A percentile compares a stretch with the other conserved stretches of the same genome.
phyloP scores from a whole-genome alignment of 2,329 filamentous ascomycete species.

The Fusarium oligoseptatum region DNA sequence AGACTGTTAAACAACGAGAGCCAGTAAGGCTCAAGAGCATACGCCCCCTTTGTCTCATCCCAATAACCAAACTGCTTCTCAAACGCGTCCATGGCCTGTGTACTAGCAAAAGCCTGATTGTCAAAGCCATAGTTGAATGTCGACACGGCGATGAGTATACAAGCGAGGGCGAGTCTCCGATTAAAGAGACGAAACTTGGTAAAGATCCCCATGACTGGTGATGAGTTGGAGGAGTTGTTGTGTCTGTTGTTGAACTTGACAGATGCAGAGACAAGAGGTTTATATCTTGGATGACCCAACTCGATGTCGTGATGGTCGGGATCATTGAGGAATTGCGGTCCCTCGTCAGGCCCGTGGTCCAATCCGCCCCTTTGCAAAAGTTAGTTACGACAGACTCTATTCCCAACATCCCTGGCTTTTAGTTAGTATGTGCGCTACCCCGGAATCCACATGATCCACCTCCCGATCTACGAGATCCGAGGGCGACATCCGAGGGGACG shows the following conservation, averaged over 20 bases:
- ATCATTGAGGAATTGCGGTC: constrained; percentile 26
- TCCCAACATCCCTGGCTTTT: background rate
- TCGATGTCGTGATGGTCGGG: constrained; percentile 38
- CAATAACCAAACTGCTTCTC: constrained; percentile 51
- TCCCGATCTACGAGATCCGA: constrained; percentile 2
- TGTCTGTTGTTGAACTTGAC: background rate
- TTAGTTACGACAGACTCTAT: background rate
- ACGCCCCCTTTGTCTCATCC: constrained; percentile 40
- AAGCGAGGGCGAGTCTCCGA: constrained; percentile 26
- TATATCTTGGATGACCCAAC: constrained; percentile 7
- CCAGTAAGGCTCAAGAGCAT: constrained; percentile 49
- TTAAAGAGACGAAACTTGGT: constrained; percentile 45
- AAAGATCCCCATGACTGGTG: constrained; percentile 29
- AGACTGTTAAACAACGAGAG: constrained; percentile 54
- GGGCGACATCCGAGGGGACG: background rate
- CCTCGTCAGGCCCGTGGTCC: background rate
- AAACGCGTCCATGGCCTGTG: constrained; percentile 55
- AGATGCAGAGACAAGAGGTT: constrained; percentile 2
- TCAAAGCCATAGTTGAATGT: constrained; percentile 58
- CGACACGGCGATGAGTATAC: constrained; percentile 51
- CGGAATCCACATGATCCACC: constrained; percentile 3
- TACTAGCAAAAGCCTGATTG: constrained; percentile 53
- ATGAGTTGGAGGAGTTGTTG: too few species aligned
- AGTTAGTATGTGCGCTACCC: background rate
- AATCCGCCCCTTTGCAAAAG: background rate